Percentiles rank a stretch among this genome's conserved stretches.
Conservation (phyloP, 805 yeast species). For the Candida alai region DNA sequence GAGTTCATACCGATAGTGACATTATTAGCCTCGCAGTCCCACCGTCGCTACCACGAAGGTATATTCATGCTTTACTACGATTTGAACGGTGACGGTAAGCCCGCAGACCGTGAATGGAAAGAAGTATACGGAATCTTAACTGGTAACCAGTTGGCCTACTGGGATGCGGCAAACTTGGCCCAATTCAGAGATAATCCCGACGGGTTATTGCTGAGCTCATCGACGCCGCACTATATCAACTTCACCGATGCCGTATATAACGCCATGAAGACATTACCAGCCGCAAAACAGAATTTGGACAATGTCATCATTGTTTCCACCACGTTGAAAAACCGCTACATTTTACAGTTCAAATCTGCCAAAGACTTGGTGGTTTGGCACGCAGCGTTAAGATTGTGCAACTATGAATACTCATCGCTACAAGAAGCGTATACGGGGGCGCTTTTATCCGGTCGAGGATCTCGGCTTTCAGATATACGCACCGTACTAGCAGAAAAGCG, state of each 20-base stretch:
- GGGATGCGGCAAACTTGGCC: conserved; percentile 76
- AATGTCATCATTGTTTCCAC: conserved; percentile 89
- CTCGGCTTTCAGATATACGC: conserved; percentile 79
- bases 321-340: conserved; percentile 82
- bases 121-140: conserved; percentile 90
- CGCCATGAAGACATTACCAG: conserved; percentile 63
- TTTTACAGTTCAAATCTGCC: conserved; percentile 69
- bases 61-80: conserved; percentile 71
- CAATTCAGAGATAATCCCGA: conserved; percentile 50
- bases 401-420: conserved; percentile 74
- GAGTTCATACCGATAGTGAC: conserved; percentile 71
- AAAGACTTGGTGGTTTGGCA: conserved; percentile 74
- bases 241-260: conserved; percentile 86
- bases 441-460: conserved; percentile 84
- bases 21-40: conserved; percentile 66
- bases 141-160: conserved; percentile 88
- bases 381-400: conserved; percentile 74
- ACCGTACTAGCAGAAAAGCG: conserved; percentile 82
- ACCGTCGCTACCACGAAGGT: conserved; percentile 74
- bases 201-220: conserved; percentile 51
- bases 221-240: conserved; percentile 84
- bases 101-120: conserved; percentile 80
- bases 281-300: conserved; percentile 57
- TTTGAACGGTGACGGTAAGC: conserved; percentile 79
- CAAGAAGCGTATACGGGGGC: conserved; percentile 98